Evolutionary conservation across 208 protist species (phyloP), one percentile per base, ranked within the genome.

Genomic region (Trypanosoma platydactyli): DNA sequence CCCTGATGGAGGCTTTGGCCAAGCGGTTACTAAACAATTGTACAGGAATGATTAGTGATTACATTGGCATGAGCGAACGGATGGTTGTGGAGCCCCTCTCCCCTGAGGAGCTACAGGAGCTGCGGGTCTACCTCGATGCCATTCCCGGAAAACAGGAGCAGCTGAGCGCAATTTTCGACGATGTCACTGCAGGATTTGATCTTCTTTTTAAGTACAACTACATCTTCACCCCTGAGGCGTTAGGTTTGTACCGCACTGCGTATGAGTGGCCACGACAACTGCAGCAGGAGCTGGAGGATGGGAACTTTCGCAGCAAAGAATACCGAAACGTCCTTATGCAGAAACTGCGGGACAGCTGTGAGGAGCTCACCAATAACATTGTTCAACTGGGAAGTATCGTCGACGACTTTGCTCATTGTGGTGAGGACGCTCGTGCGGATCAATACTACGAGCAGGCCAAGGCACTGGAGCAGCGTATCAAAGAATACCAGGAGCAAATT

Each of bases 261-360:
- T 95, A 92, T 73, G 84, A 92, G 71, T 98, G 94, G 89, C 94
- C 94, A 11, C 81, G 86, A 79, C 90, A 84, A 64, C 69, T 97
- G 64, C 87, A 91, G 62, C 88, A 97, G 79, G 79, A 83, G 52
- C 75, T 95, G 15, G 89, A 97, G 77, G 89, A 95, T 67, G 76
- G 81, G 38, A 91, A 92, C 67, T 97, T 96, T 76, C 84, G 86
- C 33, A 89, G 82, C 71, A 96, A 93, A 76, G 93, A 97, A 78
- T 89, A 91, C 77, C 89, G 93, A 67, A 89, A 77, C 41, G 69
- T 91, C 30, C 96, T 97, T 53, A 94, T 94, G 70, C 84, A 94
- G 66, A 69, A 91, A 50, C 79, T 97, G 56, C 91, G 90, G 44
- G 91, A 97, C 27, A 88, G 86, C 72, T 89, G 83, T 64, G 91